Evolutionary conservation across 2,329 filamentous ascomycete species (phyloP), one percentile per base, ranked within the genome.

Genomic region (Seiridium cupressi): DNA sequence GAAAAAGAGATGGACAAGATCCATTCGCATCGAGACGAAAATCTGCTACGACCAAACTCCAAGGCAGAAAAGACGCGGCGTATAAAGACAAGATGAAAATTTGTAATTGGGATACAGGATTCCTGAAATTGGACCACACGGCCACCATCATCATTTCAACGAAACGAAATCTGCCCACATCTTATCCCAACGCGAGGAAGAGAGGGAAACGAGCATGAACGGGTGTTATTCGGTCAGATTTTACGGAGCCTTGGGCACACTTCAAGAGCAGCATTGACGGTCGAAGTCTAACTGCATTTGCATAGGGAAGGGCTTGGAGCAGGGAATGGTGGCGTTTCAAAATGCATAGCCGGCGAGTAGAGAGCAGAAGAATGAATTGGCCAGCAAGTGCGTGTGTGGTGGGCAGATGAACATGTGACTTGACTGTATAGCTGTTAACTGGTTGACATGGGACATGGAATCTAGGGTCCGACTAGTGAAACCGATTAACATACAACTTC

Each of bases 41-140:
- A 26, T 26, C 18, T 26, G 18, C 18, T 26, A 26, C 18, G 18
- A 26, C 18, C 18, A 26, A 26, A 26, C 18, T 26, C 26, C 42
- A n/a, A 34, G 7, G 54, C 54, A 46, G 18, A 38, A 36, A 47
- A 18, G 44, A 18, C 32, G 35, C 31, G n/a, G 10, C 10, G 13
- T 31, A n/a, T 35, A 18, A 53, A 53, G 11, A 53, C 11, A n/a
- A 26, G 18, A 26, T 26, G 18, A 26, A 26, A 26, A 26, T 26
- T 26, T 26, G 18, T 26, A 26, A 26, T 57, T 46, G 31, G 32
- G 54, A 32, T 44, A 55, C 53, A 46, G 54, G 54, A 57, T 34
- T 47, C 32, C 8, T 31, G 35, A 51, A 51, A 44, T 40, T 53
- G 55, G 60, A 61, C 60, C 60, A 58, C 60, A 58, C 60, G 60